A percentile compares a stretch with the other conserved stretches of the same genome.
Conservation (phyloP, 2,329 filamentous ascomycete genomes). For the Aspergillus fijiensis region DNA sequence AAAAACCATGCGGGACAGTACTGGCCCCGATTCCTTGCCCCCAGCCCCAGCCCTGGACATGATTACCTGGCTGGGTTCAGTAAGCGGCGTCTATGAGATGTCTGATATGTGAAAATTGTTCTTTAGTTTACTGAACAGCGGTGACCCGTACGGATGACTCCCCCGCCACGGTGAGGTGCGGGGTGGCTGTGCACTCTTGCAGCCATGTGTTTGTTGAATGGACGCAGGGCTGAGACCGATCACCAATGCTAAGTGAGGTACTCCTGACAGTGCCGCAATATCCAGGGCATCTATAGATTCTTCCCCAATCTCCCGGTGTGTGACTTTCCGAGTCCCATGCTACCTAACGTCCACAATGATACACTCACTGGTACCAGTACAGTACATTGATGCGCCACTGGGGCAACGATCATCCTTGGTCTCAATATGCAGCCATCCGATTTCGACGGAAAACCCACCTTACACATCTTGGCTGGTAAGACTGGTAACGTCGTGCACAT, state of each 20-base stretch:
- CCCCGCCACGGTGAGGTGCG: constrained; percentile 2
- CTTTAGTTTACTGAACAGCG: not conserved
- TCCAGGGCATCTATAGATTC: not conserved
- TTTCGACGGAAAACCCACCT: not conserved
- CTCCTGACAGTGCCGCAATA: not conserved
- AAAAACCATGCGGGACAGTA: not conserved
- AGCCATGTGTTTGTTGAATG: constrained; percentile 1
- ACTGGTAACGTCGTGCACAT: not conserved
- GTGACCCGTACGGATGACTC: not conserved
- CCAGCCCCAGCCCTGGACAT: no score
- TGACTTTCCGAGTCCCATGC: not conserved
- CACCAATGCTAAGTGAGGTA: not conserved
- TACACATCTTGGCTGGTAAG: not conserved
- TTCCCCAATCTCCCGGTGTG: not conserved
- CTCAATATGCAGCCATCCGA: not conserved
- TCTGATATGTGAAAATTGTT: not conserved
- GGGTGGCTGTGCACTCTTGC: constrained; percentile 2
- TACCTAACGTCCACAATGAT: not conserved
- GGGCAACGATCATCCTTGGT: not conserved
- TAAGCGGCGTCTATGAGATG: no score
- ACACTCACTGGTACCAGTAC: not conserved
- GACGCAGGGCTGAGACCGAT: constrained; percentile 2
- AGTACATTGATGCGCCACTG: not conserved
- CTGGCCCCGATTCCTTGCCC: not conserved
- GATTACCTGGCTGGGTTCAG: no score